A percentile compares a stretch with the other conserved stretches of the same genome.
Evolutionary conservation across 148 eudicot genomes (phyloP).

Genomic region (Camellia lanceoleosa): DNA sequence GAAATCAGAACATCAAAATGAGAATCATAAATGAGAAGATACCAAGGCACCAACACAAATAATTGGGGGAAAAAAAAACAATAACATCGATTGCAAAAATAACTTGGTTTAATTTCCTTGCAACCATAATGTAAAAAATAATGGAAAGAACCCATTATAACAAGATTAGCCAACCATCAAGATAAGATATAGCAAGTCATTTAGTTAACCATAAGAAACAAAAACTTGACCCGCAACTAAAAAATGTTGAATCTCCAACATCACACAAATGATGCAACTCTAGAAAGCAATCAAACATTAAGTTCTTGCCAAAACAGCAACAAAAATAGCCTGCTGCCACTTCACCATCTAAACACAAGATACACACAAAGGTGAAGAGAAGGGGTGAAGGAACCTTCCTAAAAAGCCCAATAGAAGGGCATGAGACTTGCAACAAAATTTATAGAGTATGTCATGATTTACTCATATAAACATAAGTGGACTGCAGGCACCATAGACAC

Average conservation of each 20-base stretch:
- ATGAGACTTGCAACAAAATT: neutral
- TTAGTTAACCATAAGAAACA: neutral
- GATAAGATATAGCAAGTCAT: neutral
- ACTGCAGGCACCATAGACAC: neutral
- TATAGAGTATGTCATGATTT: neutral
- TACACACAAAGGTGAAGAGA: neutral
- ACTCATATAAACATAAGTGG: neutral
- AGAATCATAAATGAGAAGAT: neutral
- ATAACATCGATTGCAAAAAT: neutral
- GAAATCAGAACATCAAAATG: neutral
- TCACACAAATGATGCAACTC: neutral
- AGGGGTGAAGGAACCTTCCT: neutral
- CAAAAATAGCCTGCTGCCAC: neutral
- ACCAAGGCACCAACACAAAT: neutral
- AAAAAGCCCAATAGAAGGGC: neutral
- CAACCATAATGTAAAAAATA: neutral
- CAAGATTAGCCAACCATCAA: neutral
- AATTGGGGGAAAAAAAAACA: neutral
- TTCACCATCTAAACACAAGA: neutral
- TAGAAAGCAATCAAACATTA: slow-evolving; percentile 3
- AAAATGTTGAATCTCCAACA: neutral
- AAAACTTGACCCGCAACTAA: neutral
- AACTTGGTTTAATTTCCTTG: neutral
- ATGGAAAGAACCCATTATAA: neutral
- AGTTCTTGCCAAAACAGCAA: neutral